Percentiles rank a stretch among this genome's conserved stretches.
phyloP scores from a whole-genome alignment of 805 yeast genomes.

The Saccharomyces eubayanus region DNA sequence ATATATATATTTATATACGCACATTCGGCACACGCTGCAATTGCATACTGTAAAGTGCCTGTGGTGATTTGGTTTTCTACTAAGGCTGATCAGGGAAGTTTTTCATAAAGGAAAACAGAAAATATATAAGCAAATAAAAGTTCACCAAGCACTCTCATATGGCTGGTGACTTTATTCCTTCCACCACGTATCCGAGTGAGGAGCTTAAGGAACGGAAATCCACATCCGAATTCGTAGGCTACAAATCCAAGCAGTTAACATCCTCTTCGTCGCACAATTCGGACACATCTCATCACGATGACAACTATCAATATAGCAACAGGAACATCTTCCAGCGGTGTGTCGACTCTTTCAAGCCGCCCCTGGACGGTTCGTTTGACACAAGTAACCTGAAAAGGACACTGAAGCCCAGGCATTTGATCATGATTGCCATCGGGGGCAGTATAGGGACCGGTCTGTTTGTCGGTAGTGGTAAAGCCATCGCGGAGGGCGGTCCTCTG shows the following conservation, averaged over 20 bases:
- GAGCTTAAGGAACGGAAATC: background rate
- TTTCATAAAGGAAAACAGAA: background rate
- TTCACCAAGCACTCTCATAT: background rate
- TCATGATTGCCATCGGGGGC: slow-evolving; percentile 30
- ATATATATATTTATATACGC: too few relatives aligned
- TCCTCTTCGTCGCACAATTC: background rate
- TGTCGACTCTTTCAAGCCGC: slow-evolving; percentile 15
- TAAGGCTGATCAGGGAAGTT: background rate
- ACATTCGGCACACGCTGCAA: background rate
- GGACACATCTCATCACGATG: background rate
- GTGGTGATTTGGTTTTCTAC: background rate
- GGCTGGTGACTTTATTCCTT: background rate
- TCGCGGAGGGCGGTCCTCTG: slow-evolving; percentile 45
- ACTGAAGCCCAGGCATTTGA: slow-evolving; percentile 85
- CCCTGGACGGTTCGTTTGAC: slow-evolving; percentile 13
- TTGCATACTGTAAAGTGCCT: background rate
- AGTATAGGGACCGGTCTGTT: slow-evolving; percentile 28
- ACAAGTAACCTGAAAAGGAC: slow-evolving; percentile 57
- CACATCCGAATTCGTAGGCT: background rate
- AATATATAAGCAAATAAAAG: background rate
- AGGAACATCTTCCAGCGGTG: slow-evolving; percentile 6
- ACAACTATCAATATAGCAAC: background rate
- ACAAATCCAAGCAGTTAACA: background rate
- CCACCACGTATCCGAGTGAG: background rate
- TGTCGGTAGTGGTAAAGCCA: slow-evolving; percentile 33